A percentile compares a stretch with the other conserved stretches of the same genome.
These are phyloP conservation scores for Albophoma yamanashiensis DNA, from an alignment of 2,329 filamentous ascomycete genomes.

Conservation along the genomic window DNA sequence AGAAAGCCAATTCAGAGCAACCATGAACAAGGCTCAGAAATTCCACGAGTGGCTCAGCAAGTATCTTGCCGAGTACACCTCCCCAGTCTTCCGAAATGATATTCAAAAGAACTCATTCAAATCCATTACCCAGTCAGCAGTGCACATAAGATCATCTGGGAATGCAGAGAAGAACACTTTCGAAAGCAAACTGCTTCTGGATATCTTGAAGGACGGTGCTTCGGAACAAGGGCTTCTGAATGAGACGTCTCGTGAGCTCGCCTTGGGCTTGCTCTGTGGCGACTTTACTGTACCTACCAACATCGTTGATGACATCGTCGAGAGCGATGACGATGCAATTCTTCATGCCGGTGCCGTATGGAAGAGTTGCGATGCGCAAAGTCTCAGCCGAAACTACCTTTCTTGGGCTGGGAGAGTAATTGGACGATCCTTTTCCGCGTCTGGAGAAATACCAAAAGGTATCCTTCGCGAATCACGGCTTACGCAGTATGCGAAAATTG, in stretches of 20 bases:
- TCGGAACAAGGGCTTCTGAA: slow-evolving; percentile 55
- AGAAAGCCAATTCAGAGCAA: slow-evolving; percentile 69
- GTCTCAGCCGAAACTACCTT: slow-evolving; percentile 58
- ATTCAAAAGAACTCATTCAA: slow-evolving; percentile 47
- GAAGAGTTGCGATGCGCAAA: slow-evolving; percentile 59
- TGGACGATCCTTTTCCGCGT: slow-evolving; percentile 72
- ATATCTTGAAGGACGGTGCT: slow-evolving; percentile 65
- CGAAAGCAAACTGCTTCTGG: slow-evolving; percentile 73
- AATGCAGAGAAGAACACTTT: slow-evolving; percentile 58
- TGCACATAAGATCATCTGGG: slow-evolving; percentile 54
- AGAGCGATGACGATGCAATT: slow-evolving; percentile 53
- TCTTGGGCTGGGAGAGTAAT: slow-evolving; percentile 80
- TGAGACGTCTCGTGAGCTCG: slow-evolving; percentile 56
- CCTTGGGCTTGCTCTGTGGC: slow-evolving; percentile 62
- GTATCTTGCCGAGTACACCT: slow-evolving; percentile 55
- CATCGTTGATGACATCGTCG: slow-evolving; percentile 52
- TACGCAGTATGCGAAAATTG: slow-evolving; percentile 35
- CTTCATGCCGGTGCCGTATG: slow-evolving; percentile 58
- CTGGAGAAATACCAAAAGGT: slow-evolving; percentile 53
- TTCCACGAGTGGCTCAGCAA: slow-evolving; percentile 73
- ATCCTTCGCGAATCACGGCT: slow-evolving; percentile 51
- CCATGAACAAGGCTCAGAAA: slow-evolving; percentile 60
- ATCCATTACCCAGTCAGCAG: slow-evolving; percentile 58
- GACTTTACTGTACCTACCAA: slow-evolving; percentile 51
- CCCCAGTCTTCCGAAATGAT: slow-evolving; percentile 36